Base-by-base conservation (phyloP, 116 monocot species). In the Posidonia oceanica region DNA sequence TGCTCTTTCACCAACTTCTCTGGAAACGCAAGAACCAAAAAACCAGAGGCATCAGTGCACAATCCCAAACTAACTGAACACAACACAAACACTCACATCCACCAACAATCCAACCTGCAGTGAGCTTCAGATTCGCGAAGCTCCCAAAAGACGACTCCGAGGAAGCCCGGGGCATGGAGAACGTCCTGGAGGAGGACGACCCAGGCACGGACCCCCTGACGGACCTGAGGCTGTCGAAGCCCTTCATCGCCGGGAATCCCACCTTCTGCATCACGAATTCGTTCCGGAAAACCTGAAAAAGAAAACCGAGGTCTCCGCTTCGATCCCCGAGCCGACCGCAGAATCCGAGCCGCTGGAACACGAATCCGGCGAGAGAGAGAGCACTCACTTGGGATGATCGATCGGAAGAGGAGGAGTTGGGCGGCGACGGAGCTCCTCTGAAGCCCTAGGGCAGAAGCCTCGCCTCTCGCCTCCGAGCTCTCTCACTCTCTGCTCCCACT, bases 1-100 rank as follows among this genome's bases (percentile, higher is more conserved):
- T 98, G 98, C 61, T 98, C 98, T 69, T 87, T 93, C 54, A 98
- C 85, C 87, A 98, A 59, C 76, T 87, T 92, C 80, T 98, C 98
- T 98, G 86, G n/a, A 87, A 80, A 61, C 40, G 69, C 29, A 29
- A 29, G 29, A 29, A 71, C 3, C 42, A 66, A 72, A 16, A 56
- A 61, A 54, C 52, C 44, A 48, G n/a, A 66, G n/a, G 48, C 42
- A 41, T 66, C 66, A 48, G 66, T 8, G 20, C 41, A 60, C 16
- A 66, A 66, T 66, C 17, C 39, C 16, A 42, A 48, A 42, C 48
- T 42, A 66, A n/a, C 14, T 42, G 20, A n/a, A 39, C 14, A 75
- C 52, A 22, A 14, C 54, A 52, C 23, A 55, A 57, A 39, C 5
- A 23, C 39, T 7, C 21, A 10, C 41, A 18, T 66, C 20, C 66